Evolutionary conservation across 2,329 filamentous ascomycete genomes (phyloP), one percentile per base, ranked within the genome.

Genomic region (Trichoderma simmonsii): DNA sequence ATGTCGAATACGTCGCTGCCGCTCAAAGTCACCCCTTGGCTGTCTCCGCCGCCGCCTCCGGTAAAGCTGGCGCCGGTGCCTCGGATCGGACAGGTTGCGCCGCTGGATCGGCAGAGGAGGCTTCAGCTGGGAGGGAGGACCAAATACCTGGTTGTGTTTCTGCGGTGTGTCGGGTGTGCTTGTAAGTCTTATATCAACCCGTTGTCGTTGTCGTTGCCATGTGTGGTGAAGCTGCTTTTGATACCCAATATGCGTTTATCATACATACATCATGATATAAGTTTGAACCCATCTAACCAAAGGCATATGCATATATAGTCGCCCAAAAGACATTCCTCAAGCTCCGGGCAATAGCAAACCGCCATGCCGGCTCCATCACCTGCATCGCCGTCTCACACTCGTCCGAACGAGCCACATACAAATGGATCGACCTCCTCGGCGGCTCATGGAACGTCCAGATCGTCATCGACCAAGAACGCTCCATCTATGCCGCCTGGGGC

Each of bases 381-480:
- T 90, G 87, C 81, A 82, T 90, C 71, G 88, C 88, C 74, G 82
- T 90, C 65, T 90, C 88, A 28, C 88, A 90, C 80, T 86, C 88
- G 51, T 89, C 88, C 9, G 79, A 82, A 4, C 81, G 83, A 26
- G 87, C 88, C 34, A 90, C 88, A 1, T 79, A 83, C 48, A 86
- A 86, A 74, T 90, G 88, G 88, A 76, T 89, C 60, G 85, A 87
- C 74, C 81, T 88, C 21, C 78, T 90, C 14, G 88, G 88, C 77
- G 88, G 88, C 72, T 81, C 86, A 15, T 88, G 88, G 86, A 85
- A 83, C 77, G 83, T 90, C 34, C 83, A 86, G 73, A 78, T 90
- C 3, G 78, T 90, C 71, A 79, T 89, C 71, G 88, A 90, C 79
- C 84, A 88, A 75, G 84, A 86, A 72, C 85, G 88, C 72, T 83